Evolutionary conservation across 2,329 filamentous ascomycete species (phyloP), one percentile per base, ranked within the genome.

Genomic region (Trichoderma simmonsii): DNA sequence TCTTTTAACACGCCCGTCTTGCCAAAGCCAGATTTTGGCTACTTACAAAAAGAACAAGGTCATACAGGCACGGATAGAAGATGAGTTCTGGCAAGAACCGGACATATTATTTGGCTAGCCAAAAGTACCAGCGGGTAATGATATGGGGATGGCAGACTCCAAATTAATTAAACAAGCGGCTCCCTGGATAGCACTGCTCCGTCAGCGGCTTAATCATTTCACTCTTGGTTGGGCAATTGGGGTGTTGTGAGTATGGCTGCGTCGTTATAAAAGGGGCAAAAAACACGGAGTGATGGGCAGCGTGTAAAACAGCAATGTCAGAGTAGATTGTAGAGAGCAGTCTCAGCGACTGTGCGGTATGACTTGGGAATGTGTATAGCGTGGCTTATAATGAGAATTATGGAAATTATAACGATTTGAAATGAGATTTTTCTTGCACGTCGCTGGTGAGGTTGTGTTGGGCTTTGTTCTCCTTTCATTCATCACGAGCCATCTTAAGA

Each of bases 291-390:
- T 54, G 48, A 7, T 34, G 28, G 12, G 5, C 11, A 26, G 21
- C 18, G 43, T 51, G 26, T 28, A 30, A 14, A 18, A 24, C 24
- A n/a, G 18, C 9, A 9, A 70, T 34, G 21, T 28, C 34, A 39
- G n/a, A 59, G 51, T 67, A 67, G 64, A 67, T 43, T 67, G 64
- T 59, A 67, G 64, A 67, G 24, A 39, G 64, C 51, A 59, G 64
- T 67, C 48, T 67, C 64, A 59, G 48, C 32, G 64, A 57, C 56
- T 57, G 8, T 36, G 51, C 0, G 15, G 5, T 57, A 51, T 32
- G 32, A 2, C 3, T 32, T 32, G 30, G 32, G 43, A 54, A 34
- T 51, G 39, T 12, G 24, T 54, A 54, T 24, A 24, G 21, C 21
- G n/a, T 54, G n/a, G 21, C 0, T 51, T 48, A 1, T 3, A 54